phyloP scores from a whole-genome alignment of 495 filamentous ascomycete species.

The Sabuloglossum arenarium region DNA sequence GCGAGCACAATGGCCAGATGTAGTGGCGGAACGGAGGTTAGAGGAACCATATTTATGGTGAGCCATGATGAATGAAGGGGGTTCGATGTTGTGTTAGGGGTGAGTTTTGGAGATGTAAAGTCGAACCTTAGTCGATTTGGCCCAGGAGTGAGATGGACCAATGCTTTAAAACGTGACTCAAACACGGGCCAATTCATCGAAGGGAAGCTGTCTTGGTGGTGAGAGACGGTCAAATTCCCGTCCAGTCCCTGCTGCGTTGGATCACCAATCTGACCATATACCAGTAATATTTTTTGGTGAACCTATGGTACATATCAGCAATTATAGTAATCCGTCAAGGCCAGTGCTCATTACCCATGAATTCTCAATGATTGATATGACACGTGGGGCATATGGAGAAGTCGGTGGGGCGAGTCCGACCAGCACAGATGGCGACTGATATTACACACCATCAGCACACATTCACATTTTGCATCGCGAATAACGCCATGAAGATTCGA shows the following conservation, averaged over 20 bases:
- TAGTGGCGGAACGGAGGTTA: slow-evolving; percentile 53
- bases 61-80: slow-evolving; percentile 58
- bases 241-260: slow-evolving; percentile 47
- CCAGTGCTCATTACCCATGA: slow-evolving; percentile 43
- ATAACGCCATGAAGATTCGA: neutral
- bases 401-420: slow-evolving; percentile 30
- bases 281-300: slow-evolving; percentile 69
- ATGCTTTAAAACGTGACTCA: slow-evolving; percentile 71
- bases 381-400: slow-evolving; percentile 58
- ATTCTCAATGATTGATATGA: slow-evolving; percentile 57
- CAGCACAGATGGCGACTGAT: slow-evolving; percentile 23
- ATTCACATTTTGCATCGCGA: neutral
- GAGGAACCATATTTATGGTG: slow-evolving; percentile 63
- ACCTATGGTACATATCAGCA: slow-evolving; percentile 30
- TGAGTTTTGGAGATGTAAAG: slow-evolving; percentile 58
- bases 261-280: slow-evolving; percentile 64
- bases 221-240: slow-evolving; percentile 56
- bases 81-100: slow-evolving; percentile 36
- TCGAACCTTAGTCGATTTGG: slow-evolving; percentile 73
- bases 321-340: neutral
- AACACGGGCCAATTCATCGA: slow-evolving; percentile 64
- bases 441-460: neutral
- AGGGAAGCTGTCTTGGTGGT: slow-evolving; percentile 70
- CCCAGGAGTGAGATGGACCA: slow-evolving; percentile 71
- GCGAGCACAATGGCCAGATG: slow-evolving; percentile 70